A percentile compares a stretch with the other conserved stretches of the same genome.
Evolutionary conservation across 345 rosid species (phyloP).

Genomic region (Citrus cavaleriei): DNA sequence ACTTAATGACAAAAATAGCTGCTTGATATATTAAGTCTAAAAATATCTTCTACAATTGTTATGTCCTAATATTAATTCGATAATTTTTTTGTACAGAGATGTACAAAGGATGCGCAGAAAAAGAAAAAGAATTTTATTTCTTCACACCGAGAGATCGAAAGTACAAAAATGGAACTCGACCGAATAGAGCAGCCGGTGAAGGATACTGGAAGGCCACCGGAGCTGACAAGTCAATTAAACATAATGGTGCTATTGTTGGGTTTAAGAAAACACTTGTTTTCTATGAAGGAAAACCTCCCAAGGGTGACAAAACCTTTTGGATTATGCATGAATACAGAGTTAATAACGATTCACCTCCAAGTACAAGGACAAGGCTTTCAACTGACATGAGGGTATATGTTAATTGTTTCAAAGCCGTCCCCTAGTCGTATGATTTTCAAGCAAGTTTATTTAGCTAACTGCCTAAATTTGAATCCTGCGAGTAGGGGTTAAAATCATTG

Average conservation of each 20-base stretch:
- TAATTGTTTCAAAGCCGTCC: no score
- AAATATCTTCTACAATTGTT: no score
- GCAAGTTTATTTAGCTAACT: no score
- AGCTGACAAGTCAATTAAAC: not conserved
- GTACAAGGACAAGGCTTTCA: not conserved
- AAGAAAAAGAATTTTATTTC: not conserved
- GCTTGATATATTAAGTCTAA: no score
- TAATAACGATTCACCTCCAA: not conserved
- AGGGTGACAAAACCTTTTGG: not conserved
- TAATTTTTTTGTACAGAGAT: not conserved
- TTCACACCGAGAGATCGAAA: not conserved
- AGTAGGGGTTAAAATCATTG: no score
- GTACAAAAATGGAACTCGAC: not conserved
- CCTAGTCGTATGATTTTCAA: no score
- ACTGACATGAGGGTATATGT: not conserved
- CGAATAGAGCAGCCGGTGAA: not conserved
- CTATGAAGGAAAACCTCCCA: not conserved
- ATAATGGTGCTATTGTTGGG: not conserved
- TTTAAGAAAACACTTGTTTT: not conserved
- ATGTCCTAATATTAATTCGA: not conserved
- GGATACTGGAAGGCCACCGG: slow-evolving; percentile 7
- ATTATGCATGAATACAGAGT: slow-evolving; percentile 5
- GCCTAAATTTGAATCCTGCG: no score
- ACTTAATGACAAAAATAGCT: no score
- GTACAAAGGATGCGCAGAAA: not conserved